A percentile compares a stretch with the other conserved stretches of the same genome.
Conservation (phyloP, 169 alveolate species). For the Eimeria sp. region DNA sequence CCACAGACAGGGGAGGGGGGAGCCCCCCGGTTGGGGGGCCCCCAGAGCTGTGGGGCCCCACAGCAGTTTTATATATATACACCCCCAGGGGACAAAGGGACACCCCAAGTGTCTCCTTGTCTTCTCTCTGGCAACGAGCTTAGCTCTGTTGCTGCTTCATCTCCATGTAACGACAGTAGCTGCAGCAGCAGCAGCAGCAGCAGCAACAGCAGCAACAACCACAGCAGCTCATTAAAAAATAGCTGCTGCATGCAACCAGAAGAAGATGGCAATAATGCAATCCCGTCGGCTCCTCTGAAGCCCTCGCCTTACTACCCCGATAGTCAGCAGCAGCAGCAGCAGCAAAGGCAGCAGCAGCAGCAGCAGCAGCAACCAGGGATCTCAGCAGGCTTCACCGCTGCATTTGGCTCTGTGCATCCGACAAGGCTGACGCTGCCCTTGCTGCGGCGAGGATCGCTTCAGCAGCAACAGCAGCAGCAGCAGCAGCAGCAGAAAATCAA, state of each 20-base stretch:
- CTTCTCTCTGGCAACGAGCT: neutral
- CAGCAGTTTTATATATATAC: conserved; percentile 24
- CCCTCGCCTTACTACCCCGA: neutral
- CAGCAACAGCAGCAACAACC: conserved; percentile 17
- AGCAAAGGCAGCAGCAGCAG: neutral
- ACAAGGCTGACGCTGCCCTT: neutral
- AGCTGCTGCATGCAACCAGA: neutral
- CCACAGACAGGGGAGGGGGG: neutral
- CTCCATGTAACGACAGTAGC: neutral
- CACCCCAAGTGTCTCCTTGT: neutral
- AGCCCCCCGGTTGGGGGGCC: neutral
- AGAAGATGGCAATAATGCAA: neutral
- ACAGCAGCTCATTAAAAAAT: neutral
- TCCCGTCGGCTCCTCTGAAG: neutral
- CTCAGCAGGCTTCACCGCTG: neutral
- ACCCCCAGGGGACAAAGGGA: neutral
- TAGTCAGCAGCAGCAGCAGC: neutral
- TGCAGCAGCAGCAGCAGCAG: neutral
- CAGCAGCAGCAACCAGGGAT: neutral
- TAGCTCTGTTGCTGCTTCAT: neutral
- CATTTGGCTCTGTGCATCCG: neutral
- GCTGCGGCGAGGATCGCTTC: neutral
- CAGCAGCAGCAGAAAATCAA: conserved; percentile 14
- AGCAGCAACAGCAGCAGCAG: conserved; percentile 32
- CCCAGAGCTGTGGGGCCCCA: conserved; percentile 2